Evolutionary conservation across 805 yeast species (phyloP), one percentile per base, ranked within the genome.

Genomic region (Candida hispaniensis): DNA sequence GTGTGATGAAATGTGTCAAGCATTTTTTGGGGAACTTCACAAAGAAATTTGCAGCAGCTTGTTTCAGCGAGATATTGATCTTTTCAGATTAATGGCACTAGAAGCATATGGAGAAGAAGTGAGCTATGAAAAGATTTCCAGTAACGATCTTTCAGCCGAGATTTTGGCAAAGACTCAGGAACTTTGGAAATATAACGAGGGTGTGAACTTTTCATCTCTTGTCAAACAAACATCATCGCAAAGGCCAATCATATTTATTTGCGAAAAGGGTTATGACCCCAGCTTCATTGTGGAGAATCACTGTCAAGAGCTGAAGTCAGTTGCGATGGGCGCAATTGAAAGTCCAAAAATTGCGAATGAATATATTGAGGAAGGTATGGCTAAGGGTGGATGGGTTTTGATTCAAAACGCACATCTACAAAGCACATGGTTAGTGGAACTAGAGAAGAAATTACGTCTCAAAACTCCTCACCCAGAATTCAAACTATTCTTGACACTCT

Each of bases 371-470:
- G 54, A 51, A 7, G 70, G 73, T 0, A 49, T 64, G 1, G 56
- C 50, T n/a, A 49, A 49, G 1, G 83, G 81, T 0, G 47, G 52
- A 1, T 83, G 94, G 94, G 53, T 88, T 0, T 47, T 86, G 17
- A 54, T 88, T 18, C 94, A 88, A 50, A 86, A 86, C 48, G 60
- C 81, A 8, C 94, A 88, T 41, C 67, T 79, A 64, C 71, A 91
- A 0, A 58, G 67, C 1, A 52, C 50, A 3, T 78, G 93, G 83
- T 56, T 80, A 16, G 69, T 65, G 9, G 48, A 59, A 7, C 53
- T 80, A 12, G 75, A 65, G 32, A 70, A 66, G 44, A 49, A 52
- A n/a, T 50, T 73, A 27, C 63, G 58, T 18, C 44, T 50, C 3
- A 29, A 59, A 1, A 39, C 42, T 1, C 44, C 52, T 0, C 50